Conservation (phyloP, 352 stramenopile genomes). For the Phytophthora cryptogea region DNA sequence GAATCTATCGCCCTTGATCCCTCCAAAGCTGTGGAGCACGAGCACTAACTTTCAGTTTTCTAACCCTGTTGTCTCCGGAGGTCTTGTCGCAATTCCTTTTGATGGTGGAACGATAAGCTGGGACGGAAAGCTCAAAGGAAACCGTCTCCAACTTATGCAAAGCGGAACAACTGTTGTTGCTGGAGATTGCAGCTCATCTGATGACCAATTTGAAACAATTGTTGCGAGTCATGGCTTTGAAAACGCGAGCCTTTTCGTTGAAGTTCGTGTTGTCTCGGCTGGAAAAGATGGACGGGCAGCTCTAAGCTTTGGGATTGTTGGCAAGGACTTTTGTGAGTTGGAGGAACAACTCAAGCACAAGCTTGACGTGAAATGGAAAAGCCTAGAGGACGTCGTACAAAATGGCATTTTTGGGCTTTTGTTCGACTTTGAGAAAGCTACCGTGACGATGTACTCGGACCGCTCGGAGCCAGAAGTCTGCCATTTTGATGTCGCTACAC, state of each 20-base stretch:
- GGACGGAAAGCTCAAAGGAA: conserved; percentile 61
- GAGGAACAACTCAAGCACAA: conserved; percentile 25
- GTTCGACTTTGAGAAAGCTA: conserved; percentile 76
- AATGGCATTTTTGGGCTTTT: conserved; percentile 66
- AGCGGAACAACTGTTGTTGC: conserved; percentile 62
- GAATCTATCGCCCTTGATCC: conserved; percentile 60
- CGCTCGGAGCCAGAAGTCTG: conserved; percentile 45
- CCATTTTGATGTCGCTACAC: conserved; percentile 32
- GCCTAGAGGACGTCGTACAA: conserved; percentile 37
- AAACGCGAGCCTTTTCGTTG: conserved; percentile 54
- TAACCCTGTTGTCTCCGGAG: conserved; percentile 64
- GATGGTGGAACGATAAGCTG: conserved; percentile 66
- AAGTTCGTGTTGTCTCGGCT: conserved; percentile 57
- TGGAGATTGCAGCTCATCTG: conserved; percentile 49
- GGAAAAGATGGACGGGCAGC: conserved; percentile 51
- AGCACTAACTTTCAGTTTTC: conserved; percentile 60
- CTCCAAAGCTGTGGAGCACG: conserved; percentile 63
- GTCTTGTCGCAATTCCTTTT: conserved; percentile 59
- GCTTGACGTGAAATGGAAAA: conserved; percentile 45
- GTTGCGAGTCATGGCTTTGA: conserved; percentile 58
- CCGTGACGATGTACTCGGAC: conserved; percentile 57
- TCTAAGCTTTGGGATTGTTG: conserved; percentile 63
- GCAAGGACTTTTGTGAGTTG: conserved; percentile 37
- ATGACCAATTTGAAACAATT: conserved; percentile 64
- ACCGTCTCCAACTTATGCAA: conserved; percentile 47